phyloP scores from a whole-genome alignment of 2,329 filamentous ascomycete species.

The Fusarium longipes region DNA sequence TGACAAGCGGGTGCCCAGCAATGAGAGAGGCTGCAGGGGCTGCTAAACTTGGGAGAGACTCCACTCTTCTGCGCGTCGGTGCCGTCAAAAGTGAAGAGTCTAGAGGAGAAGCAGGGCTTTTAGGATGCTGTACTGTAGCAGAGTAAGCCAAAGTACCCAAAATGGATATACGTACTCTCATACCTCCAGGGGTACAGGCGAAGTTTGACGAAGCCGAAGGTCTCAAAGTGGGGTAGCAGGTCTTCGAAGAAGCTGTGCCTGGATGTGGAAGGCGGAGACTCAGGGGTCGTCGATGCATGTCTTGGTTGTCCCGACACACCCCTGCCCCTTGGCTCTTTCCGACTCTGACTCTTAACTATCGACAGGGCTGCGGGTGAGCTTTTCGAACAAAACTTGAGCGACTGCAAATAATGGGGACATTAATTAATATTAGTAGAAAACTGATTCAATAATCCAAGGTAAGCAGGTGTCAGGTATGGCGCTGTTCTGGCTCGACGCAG shows the following conservation, averaged over 20 bases:
- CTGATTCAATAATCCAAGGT: not conserved
- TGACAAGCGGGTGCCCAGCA: constrained; percentile 43
- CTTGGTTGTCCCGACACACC: constrained; percentile 37
- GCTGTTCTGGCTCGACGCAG: constrained; percentile 17
- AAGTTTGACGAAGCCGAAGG: constrained; percentile 35
- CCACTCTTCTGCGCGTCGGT: constrained; percentile 33
- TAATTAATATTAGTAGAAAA: constrained; percentile 17
- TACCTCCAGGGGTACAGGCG: constrained; percentile 41
- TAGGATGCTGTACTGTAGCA: constrained; percentile 19
- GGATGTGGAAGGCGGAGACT: constrained; percentile 20
- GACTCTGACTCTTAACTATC: constrained; percentile 15
- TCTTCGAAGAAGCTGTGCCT: constrained; percentile 9
- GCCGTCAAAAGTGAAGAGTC: constrained; percentile 32
- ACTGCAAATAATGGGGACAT: not conserved
- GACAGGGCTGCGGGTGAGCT: constrained; percentile 21
- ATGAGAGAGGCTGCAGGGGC: constrained; percentile 28
- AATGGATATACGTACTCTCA: constrained; percentile 24
- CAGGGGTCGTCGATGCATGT: constrained; percentile 40
- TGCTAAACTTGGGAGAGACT: constrained; percentile 27
- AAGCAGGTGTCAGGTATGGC: constrained; percentile 34
- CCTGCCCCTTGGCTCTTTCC: constrained; percentile 8
- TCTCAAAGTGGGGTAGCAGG: constrained; percentile 36
- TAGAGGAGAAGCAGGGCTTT: constrained; percentile 24
- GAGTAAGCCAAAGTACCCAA: constrained; percentile 27
- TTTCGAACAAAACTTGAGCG: not conserved